Conservation (phyloP, 2,329 filamentous ascomycete genomes). For the Paraconiothyrium sp. region DNA sequence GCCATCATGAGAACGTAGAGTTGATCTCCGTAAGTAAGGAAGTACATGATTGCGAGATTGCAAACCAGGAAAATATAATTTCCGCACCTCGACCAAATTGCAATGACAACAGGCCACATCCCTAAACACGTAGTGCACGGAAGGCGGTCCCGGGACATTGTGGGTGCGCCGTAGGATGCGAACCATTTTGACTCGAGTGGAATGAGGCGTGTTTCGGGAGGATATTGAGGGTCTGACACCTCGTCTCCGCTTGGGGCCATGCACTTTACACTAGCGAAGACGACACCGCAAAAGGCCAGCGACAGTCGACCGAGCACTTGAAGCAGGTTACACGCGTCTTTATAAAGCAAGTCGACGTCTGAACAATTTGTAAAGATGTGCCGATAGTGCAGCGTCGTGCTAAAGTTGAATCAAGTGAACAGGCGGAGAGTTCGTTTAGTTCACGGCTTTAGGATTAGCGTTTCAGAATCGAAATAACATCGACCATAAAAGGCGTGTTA, state of each 20-base stretch:
- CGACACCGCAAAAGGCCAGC: constrained; percentile 20
- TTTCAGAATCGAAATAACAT: constrained; percentile 44
- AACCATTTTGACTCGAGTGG: constrained; percentile 29
- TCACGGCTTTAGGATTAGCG: constrained; percentile 39
- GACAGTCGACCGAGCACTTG: constrained; percentile 20
- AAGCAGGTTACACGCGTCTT: constrained; percentile 7
- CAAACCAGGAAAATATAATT: constrained; percentile 29
- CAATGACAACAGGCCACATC: constrained; percentile 36
- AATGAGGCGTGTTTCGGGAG: constrained; percentile 17
- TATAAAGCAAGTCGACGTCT: constrained; percentile 8
- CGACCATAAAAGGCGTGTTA: constrained; percentile 35
- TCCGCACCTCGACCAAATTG: constrained; percentile 36
- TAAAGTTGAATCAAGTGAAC: constrained; percentile 7
- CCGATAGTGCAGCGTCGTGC: constrained; percentile 12
- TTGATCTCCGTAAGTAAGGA: constrained; percentile 27
- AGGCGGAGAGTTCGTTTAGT: constrained; percentile 26
- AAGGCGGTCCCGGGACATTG: constrained; percentile 33
- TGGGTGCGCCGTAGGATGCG: constrained; percentile 34
- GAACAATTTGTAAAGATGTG: constrained; percentile 10
- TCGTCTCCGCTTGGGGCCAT: constrained; percentile 25
- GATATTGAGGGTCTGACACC: constrained; percentile 21
- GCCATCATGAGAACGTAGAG: constrained; percentile 39
- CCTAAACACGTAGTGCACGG: constrained; percentile 32
- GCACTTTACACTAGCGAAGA: constrained; percentile 21
- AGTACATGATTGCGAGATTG: constrained; percentile 28